A percentile compares a stretch with the other conserved stretches of the same genome.
Conservation (phyloP, 148 eudicot species). For the Dysphania ambrosioides region DNA sequence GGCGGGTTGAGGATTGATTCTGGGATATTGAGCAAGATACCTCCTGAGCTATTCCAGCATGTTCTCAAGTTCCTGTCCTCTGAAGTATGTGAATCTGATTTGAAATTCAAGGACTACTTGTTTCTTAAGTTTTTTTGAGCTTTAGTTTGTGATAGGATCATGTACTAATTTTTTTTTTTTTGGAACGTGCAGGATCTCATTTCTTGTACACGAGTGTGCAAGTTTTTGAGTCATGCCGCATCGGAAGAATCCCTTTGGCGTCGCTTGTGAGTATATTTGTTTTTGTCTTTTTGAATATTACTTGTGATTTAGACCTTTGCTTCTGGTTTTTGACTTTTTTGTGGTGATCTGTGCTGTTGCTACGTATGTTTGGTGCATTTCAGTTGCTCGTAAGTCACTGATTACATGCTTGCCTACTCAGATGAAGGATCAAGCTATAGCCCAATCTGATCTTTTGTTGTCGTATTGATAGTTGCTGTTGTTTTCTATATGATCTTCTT, state of each 20-base stretch:
- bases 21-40: slow-evolving; percentile 68
- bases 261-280: slow-evolving; percentile 66
- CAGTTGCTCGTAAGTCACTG: not conserved
- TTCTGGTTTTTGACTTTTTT: not conserved
- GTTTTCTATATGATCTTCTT: not conserved
- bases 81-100: slow-evolving; percentile 52
- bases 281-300: not conserved
- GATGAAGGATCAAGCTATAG: not conserved
- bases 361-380: not conserved
- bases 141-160: not conserved
- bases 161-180: not conserved
- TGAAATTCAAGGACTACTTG: not conserved
- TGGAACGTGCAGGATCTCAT: slow-evolving; percentile 66
- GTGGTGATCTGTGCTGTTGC: not conserved
- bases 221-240: slow-evolving; percentile 63
- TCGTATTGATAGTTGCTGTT: not conserved
- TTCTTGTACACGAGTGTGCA: slow-evolving; percentile 81
- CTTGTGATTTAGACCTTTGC: not conserved
- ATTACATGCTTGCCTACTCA: not conserved
- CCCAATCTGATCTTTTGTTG: not conserved
- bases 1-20: slow-evolving; percentile 44
- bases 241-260: slow-evolving; percentile 94
- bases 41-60: slow-evolving; percentile 78
- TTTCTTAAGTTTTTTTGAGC: not conserved
- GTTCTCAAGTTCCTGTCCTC: slow-evolving; percentile 93